Conservation (phyloP, 2,329 filamentous ascomycete genomes). For the Talaromyces sp. region DNA sequence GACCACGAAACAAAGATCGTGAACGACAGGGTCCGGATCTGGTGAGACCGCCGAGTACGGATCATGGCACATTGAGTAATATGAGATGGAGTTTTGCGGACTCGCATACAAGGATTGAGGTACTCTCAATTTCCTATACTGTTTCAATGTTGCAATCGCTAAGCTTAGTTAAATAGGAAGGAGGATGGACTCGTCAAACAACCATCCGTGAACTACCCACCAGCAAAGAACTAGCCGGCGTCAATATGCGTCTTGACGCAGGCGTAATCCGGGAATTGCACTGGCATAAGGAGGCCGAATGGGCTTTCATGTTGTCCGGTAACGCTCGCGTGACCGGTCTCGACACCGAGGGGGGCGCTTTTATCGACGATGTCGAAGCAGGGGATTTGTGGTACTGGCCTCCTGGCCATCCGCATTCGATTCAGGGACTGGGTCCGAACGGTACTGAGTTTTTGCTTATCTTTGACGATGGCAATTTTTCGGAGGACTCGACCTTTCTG, state of each 20-base stretch:
- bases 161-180: constrained; percentile 51
- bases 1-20: constrained; percentile 63
- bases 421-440: constrained; percentile 62
- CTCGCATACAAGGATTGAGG: constrained; percentile 60
- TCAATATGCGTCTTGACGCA: constrained; percentile 71
- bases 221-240: constrained; percentile 63
- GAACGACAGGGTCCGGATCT: constrained; percentile 67
- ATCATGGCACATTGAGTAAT: constrained; percentile 64
- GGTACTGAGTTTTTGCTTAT: constrained; percentile 60
- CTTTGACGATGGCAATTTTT: constrained; percentile 55
- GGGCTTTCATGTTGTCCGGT: constrained; percentile 69
- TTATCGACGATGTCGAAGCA: constrained; percentile 68
- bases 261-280: constrained; percentile 72
- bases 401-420: constrained; percentile 66
- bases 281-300: constrained; percentile 71
- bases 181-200: constrained; percentile 71
- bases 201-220: constrained; percentile 32
- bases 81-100: constrained; percentile 68
- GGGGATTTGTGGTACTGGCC: constrained; percentile 78
- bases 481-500: constrained; percentile 64
- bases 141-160: no score
- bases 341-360: constrained; percentile 68
- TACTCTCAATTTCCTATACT: constrained; percentile 20
- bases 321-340: constrained; percentile 66
- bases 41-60: constrained; percentile 66